Evolutionary conservation across 2,329 filamentous ascomycete genomes (phyloP).

Genomic region (Parascedosporium putredinis): DNA sequence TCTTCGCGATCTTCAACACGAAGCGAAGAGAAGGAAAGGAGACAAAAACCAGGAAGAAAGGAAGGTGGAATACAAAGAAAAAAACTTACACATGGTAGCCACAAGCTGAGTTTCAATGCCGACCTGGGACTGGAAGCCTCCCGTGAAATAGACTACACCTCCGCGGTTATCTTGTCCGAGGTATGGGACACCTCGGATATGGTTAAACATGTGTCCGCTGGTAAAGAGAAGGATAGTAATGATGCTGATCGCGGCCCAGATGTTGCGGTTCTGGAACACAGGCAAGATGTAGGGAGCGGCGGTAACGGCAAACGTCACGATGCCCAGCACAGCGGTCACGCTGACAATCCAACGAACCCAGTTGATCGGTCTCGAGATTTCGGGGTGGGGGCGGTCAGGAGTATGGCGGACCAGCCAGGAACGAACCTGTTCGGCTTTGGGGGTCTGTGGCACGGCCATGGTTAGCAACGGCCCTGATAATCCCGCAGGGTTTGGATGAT

Average conservation of each 20-base stretch:
- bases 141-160: conserved; percentile 80
- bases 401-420: conserved; percentile 70
- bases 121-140: conserved; percentile 86
- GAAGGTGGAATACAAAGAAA: background rate
- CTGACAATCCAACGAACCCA: conserved; percentile 64
- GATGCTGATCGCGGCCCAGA: conserved; percentile 86
- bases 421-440: conserved; percentile 68
- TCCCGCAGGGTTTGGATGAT: conserved; percentile 8
- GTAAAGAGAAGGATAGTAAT: conserved; percentile 88
- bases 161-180: conserved; percentile 76
- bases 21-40: too few relatives aligned
- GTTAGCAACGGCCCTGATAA: background rate
- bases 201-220: conserved; percentile 98
- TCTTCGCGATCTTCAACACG: background rate
- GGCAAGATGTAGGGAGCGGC: conserved; percentile 72
- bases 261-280: conserved; percentile 75
- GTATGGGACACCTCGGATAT: conserved; percentile 92
- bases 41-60: too few relatives aligned
- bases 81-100: conserved; percentile 78
- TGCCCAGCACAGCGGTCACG: conserved; percentile 58
- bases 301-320: conserved; percentile 57
- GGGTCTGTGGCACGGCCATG: conserved; percentile 37
- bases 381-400: conserved; percentile 65
- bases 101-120: conserved; percentile 94
- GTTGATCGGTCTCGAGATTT: conserved; percentile 77